A percentile compares a stretch with the other conserved stretches of the same genome.
These are phyloP conservation scores for Ustilago lituana DNA, from an alignment of 1,284 basidiomycete species.

Conservation along the genomic window DNA sequence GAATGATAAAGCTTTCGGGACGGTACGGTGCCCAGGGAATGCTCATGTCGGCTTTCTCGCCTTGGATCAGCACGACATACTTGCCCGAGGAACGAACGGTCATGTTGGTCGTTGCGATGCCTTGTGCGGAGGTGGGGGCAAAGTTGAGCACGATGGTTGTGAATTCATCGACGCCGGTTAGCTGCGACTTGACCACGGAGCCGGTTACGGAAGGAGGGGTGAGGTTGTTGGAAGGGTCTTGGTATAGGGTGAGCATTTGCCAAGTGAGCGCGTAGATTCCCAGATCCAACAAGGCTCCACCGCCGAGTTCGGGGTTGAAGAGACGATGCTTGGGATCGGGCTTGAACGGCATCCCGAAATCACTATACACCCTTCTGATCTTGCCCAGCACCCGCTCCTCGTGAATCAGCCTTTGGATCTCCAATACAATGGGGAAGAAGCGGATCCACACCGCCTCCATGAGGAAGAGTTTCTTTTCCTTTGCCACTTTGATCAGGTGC, in stretches of 20 bases:
- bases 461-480: conserved; percentile 65
- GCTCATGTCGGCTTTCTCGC: conserved; percentile 69
- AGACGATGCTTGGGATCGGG: conserved; percentile 76
- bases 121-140: conserved; percentile 67
- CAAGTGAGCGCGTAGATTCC: conserved; percentile 68
- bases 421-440: conserved; percentile 54
- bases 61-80: conserved; percentile 47
- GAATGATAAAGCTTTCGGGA: conserved; percentile 43
- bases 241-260: conserved; percentile 52
- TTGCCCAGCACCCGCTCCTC: conserved; percentile 48
- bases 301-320: conserved; percentile 81
- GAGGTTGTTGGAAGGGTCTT: conserved; percentile 70
- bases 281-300: conserved; percentile 82
- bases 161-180: conserved; percentile 81
- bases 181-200: conserved; percentile 76
- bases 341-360: conserved; percentile 43
- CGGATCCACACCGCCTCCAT: conserved; percentile 62
- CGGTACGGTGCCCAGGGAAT: conserved; percentile 75
- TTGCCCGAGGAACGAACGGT: conserved; percentile 9
- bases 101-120: conserved; percentile 46
- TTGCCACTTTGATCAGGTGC: conserved; percentile 77
- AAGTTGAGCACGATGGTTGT: conserved; percentile 82
- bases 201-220: conserved; percentile 70
- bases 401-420: conserved; percentile 48
- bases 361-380: conserved; percentile 42